Evolutionary conservation across 805 yeast genomes (phyloP).

Genomic region (Ogataea ramenticola): DNA sequence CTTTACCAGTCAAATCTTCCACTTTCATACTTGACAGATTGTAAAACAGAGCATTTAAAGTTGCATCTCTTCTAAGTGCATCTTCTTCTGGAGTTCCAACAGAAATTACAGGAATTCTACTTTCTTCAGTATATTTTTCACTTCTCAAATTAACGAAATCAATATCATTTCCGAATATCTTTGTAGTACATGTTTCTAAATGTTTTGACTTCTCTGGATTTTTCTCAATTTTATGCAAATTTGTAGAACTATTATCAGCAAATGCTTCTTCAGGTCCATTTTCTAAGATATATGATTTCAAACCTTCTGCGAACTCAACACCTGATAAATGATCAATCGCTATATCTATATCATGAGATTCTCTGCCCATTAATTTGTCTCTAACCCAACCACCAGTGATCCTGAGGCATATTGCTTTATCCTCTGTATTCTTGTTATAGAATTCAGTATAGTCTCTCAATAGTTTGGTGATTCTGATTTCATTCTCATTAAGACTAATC

Average conservation of each 20-base stretch:
- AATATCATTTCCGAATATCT: constrained; percentile 72
- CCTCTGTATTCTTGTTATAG: constrained; percentile 12
- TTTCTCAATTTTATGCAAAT: constrained; percentile 75
- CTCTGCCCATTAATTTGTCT: constrained; percentile 78
- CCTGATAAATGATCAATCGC: constrained; percentile 85
- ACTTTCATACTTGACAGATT: constrained; percentile 61
- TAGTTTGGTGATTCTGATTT: constrained; percentile 16
- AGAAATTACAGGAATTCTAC: constrained; percentile 76
- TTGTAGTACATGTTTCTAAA: constrained; percentile 92
- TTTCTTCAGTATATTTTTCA: constrained; percentile 75
- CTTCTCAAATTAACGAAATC: constrained; percentile 90
- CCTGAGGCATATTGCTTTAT: constrained; percentile 36
- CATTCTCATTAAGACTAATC: constrained; percentile 15
- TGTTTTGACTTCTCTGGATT: constrained; percentile 97
- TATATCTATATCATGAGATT: constrained; percentile 84
- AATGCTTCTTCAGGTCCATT: constrained; percentile 14
- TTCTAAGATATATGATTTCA: constrained; percentile 42
- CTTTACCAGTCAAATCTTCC: constrained; percentile 80
- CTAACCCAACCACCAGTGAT: constrained; percentile 99
- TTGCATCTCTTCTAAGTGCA: constrained; percentile 91
- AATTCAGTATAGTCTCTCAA: constrained; percentile 19
- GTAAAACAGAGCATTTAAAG: constrained; percentile 86
- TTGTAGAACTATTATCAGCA: constrained; percentile 10
- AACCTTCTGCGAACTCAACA: constrained; percentile 67
- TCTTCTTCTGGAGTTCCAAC: constrained; percentile 91